Evolutionary conservation across 2,329 filamentous ascomycete species (phyloP).

Genomic region (Ceratocystiopsis sp.): DNA sequence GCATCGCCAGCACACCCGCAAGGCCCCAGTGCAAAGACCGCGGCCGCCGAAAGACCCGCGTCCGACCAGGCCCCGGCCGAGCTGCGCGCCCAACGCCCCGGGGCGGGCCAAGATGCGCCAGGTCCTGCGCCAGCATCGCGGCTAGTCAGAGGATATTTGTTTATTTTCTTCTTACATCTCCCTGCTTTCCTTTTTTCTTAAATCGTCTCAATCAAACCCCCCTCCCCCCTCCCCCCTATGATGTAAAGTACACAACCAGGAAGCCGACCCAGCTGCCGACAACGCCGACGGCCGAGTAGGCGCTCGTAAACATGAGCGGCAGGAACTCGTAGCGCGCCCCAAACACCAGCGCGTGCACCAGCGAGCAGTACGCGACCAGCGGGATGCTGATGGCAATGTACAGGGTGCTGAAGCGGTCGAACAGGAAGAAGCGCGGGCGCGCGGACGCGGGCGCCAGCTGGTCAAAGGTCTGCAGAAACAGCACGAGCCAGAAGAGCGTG

Average conservation of each 20-base stretch:
- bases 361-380: constrained; percentile 71
- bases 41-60: no score
- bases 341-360: constrained; percentile 71
- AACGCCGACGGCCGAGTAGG: constrained; percentile 86
- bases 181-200: no score
- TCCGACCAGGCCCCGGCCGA: no score
- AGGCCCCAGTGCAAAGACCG: constrained; percentile 3
- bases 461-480: constrained; percentile 78
- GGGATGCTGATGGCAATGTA: constrained; percentile 87
- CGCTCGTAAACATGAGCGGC: constrained; percentile 92
- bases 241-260: constrained; percentile 73
- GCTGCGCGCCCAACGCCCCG: no score
- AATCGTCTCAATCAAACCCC: no score
- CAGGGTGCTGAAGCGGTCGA: constrained; percentile 77
- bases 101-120: no score
- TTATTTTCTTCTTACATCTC: no score
- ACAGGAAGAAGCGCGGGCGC: constrained; percentile 66
- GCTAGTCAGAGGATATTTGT: no score
- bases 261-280: constrained; percentile 93
- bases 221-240: constrained; percentile 17
- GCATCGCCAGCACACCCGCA: constrained; percentile 2
- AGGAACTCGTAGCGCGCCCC: constrained; percentile 74
- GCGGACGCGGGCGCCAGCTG: constrained; percentile 69
- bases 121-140: no score
- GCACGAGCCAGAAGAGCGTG: constrained; percentile 76